Evolutionary conservation across 805 yeast species (phyloP).

Genomic region (Naumovozyma castellii): DNA sequence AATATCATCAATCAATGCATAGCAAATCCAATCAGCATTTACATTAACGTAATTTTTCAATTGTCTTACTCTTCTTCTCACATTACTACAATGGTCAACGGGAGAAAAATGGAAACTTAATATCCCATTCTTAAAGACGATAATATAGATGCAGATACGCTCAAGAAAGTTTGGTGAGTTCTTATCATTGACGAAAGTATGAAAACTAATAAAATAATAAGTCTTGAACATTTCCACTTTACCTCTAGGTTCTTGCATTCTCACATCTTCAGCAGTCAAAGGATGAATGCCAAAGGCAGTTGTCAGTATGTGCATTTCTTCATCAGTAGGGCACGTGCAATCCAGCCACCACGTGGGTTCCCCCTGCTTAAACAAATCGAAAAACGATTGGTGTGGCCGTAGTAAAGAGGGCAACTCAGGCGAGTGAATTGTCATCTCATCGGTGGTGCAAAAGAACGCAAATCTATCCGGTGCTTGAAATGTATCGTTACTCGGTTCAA

Average conservation of each 20-base stretch:
- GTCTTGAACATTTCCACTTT: slow-evolving; percentile 85
- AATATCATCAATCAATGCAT: slow-evolving; percentile 74
- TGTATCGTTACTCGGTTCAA: slow-evolving; percentile 25
- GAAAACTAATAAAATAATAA: slow-evolving; percentile 93
- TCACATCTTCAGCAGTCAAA: slow-evolving; percentile 91
- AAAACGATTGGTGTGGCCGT: slow-evolving; percentile 51
- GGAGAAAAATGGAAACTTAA: slow-evolving; percentile 65
- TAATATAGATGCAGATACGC: slow-evolving; percentile 67
- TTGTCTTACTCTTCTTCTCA: slow-evolving; percentile 73
- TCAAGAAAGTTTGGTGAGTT: slow-evolving; percentile 75
- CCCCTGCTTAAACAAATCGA: slow-evolving; percentile 59
- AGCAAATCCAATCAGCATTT: slow-evolving; percentile 73
- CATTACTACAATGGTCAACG: slow-evolving; percentile 60
- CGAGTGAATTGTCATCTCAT: slow-evolving; percentile 83
- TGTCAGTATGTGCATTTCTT: slow-evolving; percentile 84
- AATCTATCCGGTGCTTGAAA: slow-evolving; percentile 59
- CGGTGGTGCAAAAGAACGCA: slow-evolving; percentile 70
- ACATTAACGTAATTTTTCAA: slow-evolving; percentile 69
- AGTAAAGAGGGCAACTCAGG: slow-evolving; percentile 75
- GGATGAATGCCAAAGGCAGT: slow-evolving; percentile 97
- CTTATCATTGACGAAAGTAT: slow-evolving; percentile 81
- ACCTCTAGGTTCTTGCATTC: slow-evolving; percentile 95
- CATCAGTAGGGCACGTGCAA: slow-evolving; percentile 87
- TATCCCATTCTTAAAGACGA: slow-evolving; percentile 59
- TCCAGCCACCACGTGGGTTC: slow-evolving; percentile 94